Evolutionary conservation across 495 filamentous ascomycete genomes (phyloP), one percentile per base, ranked within the genome.

Genomic region (Trichoderma gamsii): DNA sequence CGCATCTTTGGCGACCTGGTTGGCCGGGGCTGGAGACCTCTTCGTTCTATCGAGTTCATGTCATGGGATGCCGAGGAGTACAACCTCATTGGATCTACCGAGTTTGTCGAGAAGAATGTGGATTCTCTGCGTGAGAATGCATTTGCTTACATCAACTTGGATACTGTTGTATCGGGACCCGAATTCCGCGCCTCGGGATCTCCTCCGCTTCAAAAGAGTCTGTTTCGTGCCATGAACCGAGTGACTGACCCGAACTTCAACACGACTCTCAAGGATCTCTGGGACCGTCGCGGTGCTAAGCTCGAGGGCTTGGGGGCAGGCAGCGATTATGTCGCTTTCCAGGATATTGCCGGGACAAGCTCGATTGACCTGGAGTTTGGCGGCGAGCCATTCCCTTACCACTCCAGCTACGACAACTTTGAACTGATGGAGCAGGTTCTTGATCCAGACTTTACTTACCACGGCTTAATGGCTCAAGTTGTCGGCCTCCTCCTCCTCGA

Each of bases 61-160:
- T 96, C 90, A 49, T 99, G 96, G 95, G 95, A 99, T 75, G 95
- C 83, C 38, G 89, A 89, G 72, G 92, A 93, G 76, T 97, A 97
- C 78, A 98, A 98, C 76, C 76, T 94, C 43, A 92, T 97, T 66
- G 95, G 95, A 16, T 95, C 92, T 12, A 98, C 96, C 25, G 96
- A 99, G 75, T 92, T 91, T 71, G 94, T 98, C 46, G 95, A 99
- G 79, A 91, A 96, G 56, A 90, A 96, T 69, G 80, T 96, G 0
- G 88, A 92, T 0, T 86, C 84, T 80, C 84, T 98, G 11, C 87
- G 86, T 43, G 82, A 81, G 61, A 79, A 93, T 23, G 91, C 88
- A 0, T 84, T 92, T 64, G 93, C 91, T 8, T 99, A 99, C 75
- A 80, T 99, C 69, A 99, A 99, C 74, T 88, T 99, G 61, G 96